Percentiles rank a stretch among this genome's conserved stretches.
phyloP scores from a whole-genome alignment of 1,139 yeast genomes.

The Blastobotrys proliferans region DNA sequence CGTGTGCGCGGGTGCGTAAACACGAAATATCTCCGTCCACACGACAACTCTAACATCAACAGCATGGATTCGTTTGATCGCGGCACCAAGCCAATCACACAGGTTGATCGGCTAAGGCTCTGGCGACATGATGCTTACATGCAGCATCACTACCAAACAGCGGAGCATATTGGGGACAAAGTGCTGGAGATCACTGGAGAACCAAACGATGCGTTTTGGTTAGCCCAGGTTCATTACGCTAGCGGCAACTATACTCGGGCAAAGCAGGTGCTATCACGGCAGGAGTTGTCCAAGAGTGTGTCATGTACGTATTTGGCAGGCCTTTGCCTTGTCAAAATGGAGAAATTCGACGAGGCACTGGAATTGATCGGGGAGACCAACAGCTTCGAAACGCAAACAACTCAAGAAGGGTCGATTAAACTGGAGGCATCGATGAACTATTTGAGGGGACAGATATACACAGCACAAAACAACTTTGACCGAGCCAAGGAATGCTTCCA shows the following conservation, averaged over 20 bases:
- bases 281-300: constrained; percentile 43
- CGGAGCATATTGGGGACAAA: constrained; percentile 90
- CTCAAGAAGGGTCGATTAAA: constrained; percentile 50
- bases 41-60: no score
- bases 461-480: constrained; percentile 80
- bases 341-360: constrained; percentile 84
- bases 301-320: constrained; percentile 84
- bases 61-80: constrained; percentile 12
- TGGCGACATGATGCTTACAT: constrained; percentile 94
- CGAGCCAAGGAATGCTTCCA: constrained; percentile 82
- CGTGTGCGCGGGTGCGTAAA: no score
- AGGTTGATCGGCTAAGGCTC: constrained; percentile 77
- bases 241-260: constrained; percentile 79
- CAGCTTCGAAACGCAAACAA: constrained; percentile 6
- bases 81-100: constrained; percentile 44
- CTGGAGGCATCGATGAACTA: constrained; percentile 85
- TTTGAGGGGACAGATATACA: constrained; percentile 77
- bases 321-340: constrained; percentile 66
- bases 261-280: constrained; percentile 50
- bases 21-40: no score
- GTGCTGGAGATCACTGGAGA: constrained; percentile 74
- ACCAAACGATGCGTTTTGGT: constrained; percentile 94
- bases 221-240: constrained; percentile 81
- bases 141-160: constrained; percentile 90
- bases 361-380: constrained; percentile 59